Evolutionary conservation across 1,139 yeast species (phyloP).

Genomic region (Pichia sp.): DNA sequence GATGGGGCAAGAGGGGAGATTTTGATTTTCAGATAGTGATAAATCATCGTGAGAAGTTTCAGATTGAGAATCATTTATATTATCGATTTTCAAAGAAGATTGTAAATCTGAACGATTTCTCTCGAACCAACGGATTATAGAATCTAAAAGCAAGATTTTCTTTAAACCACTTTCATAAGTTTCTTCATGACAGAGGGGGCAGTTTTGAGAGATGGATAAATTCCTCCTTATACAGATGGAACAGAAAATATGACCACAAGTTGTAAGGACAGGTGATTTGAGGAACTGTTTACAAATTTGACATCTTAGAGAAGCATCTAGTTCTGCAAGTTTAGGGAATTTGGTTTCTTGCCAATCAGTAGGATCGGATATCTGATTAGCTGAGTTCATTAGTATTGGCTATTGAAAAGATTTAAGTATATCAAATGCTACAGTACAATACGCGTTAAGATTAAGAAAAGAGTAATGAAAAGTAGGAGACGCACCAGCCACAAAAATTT

Average conservation of each 20-base stretch:
- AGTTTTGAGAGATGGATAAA: conserved; percentile 48
- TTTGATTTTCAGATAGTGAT: not conserved
- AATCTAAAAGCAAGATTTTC: conserved; percentile 67
- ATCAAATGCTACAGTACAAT: not conserved
- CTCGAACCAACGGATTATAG: conserved; percentile 52
- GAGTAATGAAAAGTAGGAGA: too few relatives aligned
- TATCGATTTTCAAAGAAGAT: conserved; percentile 21
- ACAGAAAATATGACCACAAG: conserved; percentile 88
- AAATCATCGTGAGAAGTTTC: conserved; percentile 7
- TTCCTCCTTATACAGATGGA: conserved; percentile 80
- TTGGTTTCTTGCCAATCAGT: conserved; percentile 55
- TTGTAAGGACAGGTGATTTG: conserved; percentile 74
- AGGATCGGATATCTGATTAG: too few relatives aligned
- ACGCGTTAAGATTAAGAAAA: too few relatives aligned
- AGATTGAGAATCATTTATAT: conserved; percentile 10
- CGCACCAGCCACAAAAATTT: too few relatives aligned
- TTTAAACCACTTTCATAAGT: conserved; percentile 65
- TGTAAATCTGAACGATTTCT: conserved; percentile 37
- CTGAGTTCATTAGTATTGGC: conserved; percentile 29
- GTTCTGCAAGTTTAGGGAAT: conserved; percentile 48
- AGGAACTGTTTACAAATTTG: conserved; percentile 87
- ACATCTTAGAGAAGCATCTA: conserved; percentile 73
- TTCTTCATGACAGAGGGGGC: conserved; percentile 76
- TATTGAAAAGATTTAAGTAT: not conserved
- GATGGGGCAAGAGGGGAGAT: conserved; percentile 59